Evolutionary conservation across 441 rosid species (phyloP).

Genomic region (Aleurites moluccanus): DNA sequence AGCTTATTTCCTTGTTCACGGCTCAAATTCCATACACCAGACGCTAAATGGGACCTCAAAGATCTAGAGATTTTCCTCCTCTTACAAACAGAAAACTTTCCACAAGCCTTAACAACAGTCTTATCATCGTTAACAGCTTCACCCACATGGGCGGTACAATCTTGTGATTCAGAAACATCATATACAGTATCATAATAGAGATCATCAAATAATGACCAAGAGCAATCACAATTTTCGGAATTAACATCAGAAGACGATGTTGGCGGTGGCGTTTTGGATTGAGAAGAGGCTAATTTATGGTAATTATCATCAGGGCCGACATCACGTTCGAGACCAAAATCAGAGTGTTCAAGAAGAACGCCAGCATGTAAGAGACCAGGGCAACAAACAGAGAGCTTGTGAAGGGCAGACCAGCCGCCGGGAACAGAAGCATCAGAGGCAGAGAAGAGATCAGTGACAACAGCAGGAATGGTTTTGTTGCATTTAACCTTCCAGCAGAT

Average conservation of each 20-base stretch:
- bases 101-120: conserved; percentile 30
- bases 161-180: conserved; percentile 46
- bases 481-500: conserved; percentile 71
- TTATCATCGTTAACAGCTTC: conserved; percentile 31
- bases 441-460: conserved; percentile 67
- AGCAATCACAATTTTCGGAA: conserved; percentile 33
- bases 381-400: conserved; percentile 83
- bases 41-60: conserved; percentile 68
- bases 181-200: conserved; percentile 75
- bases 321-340: conserved; percentile 91
- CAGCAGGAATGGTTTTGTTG: conserved; percentile 48
- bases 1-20: conserved; percentile 89
- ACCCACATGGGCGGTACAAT: conserved; percentile 5
- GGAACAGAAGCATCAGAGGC: conserved; percentile 33
- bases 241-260: conserved; percentile 20
- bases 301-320: conserved; percentile 66
- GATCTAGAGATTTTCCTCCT: conserved; percentile 51
- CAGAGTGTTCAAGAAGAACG: conserved; percentile 85
- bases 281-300: conserved; percentile 14
- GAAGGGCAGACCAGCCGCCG: conserved; percentile 78
- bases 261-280: conserved; percentile 10
- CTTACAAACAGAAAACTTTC: conserved; percentile 35
- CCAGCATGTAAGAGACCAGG: conserved; percentile 90
- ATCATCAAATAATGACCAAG: conserved; percentile 87
- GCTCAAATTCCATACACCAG: conserved; percentile 73